Conservation (phyloP, 768 basidiomycete genomes). For the Cystobasidium tubakii region DNA sequence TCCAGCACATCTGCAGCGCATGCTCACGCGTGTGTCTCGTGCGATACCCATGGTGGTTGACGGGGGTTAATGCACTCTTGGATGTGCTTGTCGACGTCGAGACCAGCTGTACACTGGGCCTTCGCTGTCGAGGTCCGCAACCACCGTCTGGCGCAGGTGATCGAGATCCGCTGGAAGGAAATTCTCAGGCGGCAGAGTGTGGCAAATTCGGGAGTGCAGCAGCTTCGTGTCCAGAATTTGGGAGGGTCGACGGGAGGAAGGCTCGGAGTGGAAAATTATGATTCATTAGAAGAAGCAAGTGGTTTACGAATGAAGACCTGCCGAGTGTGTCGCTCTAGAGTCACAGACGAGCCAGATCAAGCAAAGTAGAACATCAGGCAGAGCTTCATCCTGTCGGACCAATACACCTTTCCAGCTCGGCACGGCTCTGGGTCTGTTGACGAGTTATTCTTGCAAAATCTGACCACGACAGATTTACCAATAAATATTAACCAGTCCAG, state of each 20-base stretch:
- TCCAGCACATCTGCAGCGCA: too few relatives aligned
- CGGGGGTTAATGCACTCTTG: not conserved
- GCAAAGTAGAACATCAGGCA: too few relatives aligned
- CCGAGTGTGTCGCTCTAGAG: too few relatives aligned
- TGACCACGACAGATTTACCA: too few relatives aligned
- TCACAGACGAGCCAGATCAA: too few relatives aligned
- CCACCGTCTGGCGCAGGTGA: not conserved
- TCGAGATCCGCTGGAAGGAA: not conserved
- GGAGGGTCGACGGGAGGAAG: not conserved
- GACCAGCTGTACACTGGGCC: not conserved
- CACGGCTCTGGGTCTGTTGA: too few relatives aligned
- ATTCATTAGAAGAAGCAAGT: too few relatives aligned
- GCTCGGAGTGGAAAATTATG: not conserved
- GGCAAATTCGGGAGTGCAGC: not conserved
- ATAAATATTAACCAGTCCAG: too few relatives aligned
- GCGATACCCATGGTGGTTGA: slow-evolving; percentile 1
- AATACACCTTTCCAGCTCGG: too few relatives aligned
- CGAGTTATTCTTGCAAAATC: too few relatives aligned
- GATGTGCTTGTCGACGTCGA: slow-evolving; percentile 7
- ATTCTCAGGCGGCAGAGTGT: not conserved
- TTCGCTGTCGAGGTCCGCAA: not conserved
- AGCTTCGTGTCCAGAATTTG: not conserved
- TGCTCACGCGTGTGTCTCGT: slow-evolving; percentile 6
- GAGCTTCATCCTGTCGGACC: too few relatives aligned
- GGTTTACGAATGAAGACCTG: too few relatives aligned